Percentiles rank a stretch among this genome's conserved stretches.
Conservation (phyloP, 345 rosid genomes). For the Bruguiera sexangula region DNA sequence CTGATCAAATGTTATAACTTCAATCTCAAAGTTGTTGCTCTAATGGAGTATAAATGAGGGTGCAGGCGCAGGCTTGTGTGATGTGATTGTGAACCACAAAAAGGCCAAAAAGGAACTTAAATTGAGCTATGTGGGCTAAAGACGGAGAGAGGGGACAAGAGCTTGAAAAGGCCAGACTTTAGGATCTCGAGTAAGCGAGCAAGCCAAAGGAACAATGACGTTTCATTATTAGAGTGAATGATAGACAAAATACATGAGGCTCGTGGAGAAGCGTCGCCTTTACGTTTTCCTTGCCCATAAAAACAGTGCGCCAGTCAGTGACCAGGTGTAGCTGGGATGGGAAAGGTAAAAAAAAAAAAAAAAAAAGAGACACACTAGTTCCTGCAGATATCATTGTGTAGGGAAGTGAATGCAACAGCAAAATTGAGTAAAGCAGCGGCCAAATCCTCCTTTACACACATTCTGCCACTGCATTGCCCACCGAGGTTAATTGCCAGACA, state of each 20-base stretch:
- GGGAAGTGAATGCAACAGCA: slow-evolving; percentile 39
- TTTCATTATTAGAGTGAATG: slow-evolving; percentile 26
- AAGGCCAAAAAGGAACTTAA: slow-evolving; percentile 1
- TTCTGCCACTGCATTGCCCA: neutral
- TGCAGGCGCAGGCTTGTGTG: neutral
- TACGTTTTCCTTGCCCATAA: slow-evolving; percentile 49
- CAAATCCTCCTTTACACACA: neutral
- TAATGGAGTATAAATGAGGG: no score
- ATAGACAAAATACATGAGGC: slow-evolving; percentile 26
- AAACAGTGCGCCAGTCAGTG: slow-evolving; percentile 6
- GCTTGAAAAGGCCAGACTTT: slow-evolving; percentile 19
- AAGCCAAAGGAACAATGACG: slow-evolving; percentile 36
- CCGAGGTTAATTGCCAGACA: neutral
- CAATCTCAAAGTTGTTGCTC: no score
- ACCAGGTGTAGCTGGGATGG: neutral
- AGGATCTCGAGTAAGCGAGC: slow-evolving; percentile 15
- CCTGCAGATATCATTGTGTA: slow-evolving; percentile 43
- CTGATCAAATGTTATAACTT: no score
- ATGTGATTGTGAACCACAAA: neutral
- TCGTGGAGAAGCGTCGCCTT: slow-evolving; percentile 56
- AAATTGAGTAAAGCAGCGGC: slow-evolving; percentile 28
- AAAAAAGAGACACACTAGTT: slow-evolving; percentile 31
- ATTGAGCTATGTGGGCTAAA: slow-evolving; percentile 9
- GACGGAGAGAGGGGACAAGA: slow-evolving; percentile 10
- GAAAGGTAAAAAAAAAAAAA: neutral